Conservation (phyloP, 2,329 filamentous ascomycete genomes). For the Anthostomella pinea region DNA sequence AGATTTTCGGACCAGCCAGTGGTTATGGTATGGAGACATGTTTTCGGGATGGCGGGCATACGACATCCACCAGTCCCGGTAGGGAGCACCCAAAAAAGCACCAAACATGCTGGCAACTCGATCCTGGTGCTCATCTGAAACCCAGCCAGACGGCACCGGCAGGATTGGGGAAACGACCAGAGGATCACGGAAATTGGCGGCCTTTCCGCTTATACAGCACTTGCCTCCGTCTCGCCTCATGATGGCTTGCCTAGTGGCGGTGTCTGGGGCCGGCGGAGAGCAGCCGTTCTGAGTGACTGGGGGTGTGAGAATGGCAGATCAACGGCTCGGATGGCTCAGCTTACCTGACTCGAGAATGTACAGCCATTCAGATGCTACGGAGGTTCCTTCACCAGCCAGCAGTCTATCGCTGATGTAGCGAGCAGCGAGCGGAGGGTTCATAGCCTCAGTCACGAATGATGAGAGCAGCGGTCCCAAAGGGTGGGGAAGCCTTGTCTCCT, state of each 20-base stretch:
- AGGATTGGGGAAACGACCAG: constrained; percentile 22
- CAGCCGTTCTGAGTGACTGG: constrained; percentile 11
- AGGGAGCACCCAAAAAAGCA: constrained; percentile 29
- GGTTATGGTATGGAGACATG: constrained; percentile 14
- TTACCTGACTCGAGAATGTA: constrained; percentile 29
- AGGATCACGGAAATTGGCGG: constrained; percentile 18
- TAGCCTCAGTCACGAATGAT: constrained; percentile 10
- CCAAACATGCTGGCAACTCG: constrained; percentile 21
- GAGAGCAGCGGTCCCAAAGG: constrained; percentile 9
- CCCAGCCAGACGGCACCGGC: constrained; percentile 21
- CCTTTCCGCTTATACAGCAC: constrained; percentile 27
- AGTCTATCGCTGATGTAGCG: constrained; percentile 10
- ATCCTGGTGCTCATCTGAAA: constrained; percentile 15
- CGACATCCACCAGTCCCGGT: constrained; percentile 33
- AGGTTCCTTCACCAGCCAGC: constrained; percentile 2
- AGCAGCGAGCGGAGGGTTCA: constrained; percentile 12
- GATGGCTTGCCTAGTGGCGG: constrained; percentile 9
- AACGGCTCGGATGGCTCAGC: no score
- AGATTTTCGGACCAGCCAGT: constrained; percentile 32
- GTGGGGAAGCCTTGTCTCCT: constrained; percentile 8
- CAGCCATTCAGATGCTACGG: constrained; percentile 23
- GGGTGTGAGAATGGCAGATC: no score
- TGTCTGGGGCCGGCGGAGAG: constrained; percentile 10
- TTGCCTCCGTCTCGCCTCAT: constrained; percentile 20
- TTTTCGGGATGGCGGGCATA: constrained; percentile 16